These are phyloP conservation scores for Dryadomyces sulphureus DNA, from an alignment of 2,329 filamentous ascomycete species.

Conservation along the genomic window DNA sequence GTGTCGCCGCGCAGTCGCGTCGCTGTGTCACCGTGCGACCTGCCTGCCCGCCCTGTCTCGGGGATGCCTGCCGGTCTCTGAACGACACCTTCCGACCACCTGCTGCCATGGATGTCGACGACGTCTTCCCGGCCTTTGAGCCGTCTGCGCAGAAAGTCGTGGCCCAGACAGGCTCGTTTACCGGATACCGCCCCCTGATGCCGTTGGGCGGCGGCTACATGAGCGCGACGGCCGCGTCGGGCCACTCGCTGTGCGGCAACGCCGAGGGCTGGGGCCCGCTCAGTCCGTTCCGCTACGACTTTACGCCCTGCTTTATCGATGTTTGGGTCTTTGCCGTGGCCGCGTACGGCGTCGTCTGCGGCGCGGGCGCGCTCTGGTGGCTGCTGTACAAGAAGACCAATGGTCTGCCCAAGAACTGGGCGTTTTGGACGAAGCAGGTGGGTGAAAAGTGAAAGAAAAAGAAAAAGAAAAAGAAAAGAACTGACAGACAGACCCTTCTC, in stretches of 20 bases:
- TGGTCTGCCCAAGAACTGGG: slow-evolving; percentile 67
- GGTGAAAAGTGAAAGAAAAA: slow-evolving; percentile 13
- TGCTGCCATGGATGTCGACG: not conserved
- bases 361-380: slow-evolving; percentile 66
- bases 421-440: slow-evolving; percentile 89
- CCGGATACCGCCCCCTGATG: slow-evolving; percentile 36
- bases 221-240: slow-evolving; percentile 28
- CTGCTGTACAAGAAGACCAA: slow-evolving; percentile 54
- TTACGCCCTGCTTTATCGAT: slow-evolving; percentile 95
- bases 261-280: slow-evolving; percentile 90
- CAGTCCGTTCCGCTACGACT: slow-evolving; percentile 76
- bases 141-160: slow-evolving; percentile 28
- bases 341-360: slow-evolving; percentile 63
- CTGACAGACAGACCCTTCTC: slow-evolving; percentile 36
- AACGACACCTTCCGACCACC: not conserved
- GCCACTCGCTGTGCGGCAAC: slow-evolving; percentile 73
- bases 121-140: slow-evolving; percentile 6
- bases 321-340: slow-evolving; percentile 71
- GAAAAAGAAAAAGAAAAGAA: not conserved
- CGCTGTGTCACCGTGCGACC: no score
- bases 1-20: no score
- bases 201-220: slow-evolving; percentile 47
- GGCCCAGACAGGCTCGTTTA: slow-evolving; percentile 43
- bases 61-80: no score
- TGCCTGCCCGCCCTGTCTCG: no score